A percentile compares a stretch with the other conserved stretches of the same genome.
phyloP scores from a whole-genome alignment of 495 filamentous ascomycete genomes.

The Tetracladium marchalianum region DNA sequence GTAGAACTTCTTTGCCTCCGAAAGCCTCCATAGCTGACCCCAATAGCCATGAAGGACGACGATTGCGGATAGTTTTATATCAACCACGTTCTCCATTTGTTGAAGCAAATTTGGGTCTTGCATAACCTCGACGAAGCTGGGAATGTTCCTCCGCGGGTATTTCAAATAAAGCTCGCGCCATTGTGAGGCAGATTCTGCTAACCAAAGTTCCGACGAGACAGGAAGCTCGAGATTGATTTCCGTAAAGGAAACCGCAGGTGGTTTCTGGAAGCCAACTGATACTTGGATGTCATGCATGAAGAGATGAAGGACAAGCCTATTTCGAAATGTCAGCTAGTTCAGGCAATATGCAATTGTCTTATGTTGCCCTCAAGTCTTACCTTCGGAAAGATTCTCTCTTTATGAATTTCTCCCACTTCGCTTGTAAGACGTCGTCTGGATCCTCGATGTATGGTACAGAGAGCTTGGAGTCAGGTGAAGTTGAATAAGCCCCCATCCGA shows the following conservation, averaged over 20 bases:
- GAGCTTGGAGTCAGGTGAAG: constrained; percentile 19
- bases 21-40: constrained; percentile 47
- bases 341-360: too few species aligned
- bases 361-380: too few species aligned
- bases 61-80: constrained; percentile 38
- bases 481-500: constrained; percentile 3
- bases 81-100: constrained; percentile 31
- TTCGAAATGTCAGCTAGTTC: background rate
- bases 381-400: background rate
- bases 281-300: constrained; percentile 40
- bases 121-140: constrained; percentile 1
- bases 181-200: constrained; percentile 30
- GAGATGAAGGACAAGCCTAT: constrained; percentile 31
- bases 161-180: constrained; percentile 35
- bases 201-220: constrained; percentile 31
- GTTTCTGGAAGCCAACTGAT: constrained; percentile 34
- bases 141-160: constrained; percentile 5
- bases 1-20: constrained; percentile 35
- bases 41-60: constrained; percentile 49
- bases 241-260: constrained; percentile 39
- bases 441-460: constrained; percentile 23
- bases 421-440: constrained; percentile 23
- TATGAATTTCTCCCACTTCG: background rate
- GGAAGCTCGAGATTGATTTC: constrained; percentile 40
- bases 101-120: background rate